These are phyloP conservation scores for Yamadazyma friedrichii DNA, from an alignment of 1,139 yeast genomes.

Conservation along the genomic window DNA sequence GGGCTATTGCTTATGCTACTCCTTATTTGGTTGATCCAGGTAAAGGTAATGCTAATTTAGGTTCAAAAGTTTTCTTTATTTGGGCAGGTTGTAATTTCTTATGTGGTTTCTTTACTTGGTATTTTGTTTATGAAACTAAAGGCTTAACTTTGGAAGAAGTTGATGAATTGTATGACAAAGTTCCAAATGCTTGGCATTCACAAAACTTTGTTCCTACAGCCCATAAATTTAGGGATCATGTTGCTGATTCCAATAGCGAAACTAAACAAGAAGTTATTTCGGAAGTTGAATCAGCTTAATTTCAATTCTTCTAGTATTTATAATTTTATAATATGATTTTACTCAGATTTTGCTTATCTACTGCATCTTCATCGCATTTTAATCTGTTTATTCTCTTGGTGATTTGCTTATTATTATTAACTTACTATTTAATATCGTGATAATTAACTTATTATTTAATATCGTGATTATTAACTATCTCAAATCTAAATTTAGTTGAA, in stretches of 20 bases:
- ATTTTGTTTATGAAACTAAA: constrained; percentile 26
- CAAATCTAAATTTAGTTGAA: too few species aligned
- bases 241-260: constrained; percentile 1
- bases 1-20: constrained; percentile 65
- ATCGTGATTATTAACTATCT: too few species aligned
- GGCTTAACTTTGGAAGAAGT: constrained; percentile 26
- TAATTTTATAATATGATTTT: too few species aligned
- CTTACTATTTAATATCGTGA: too few species aligned
- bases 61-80: constrained; percentile 66
- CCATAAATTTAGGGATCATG: constrained; percentile 29
- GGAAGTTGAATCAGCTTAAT: constrained; percentile 8
- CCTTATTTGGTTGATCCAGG: constrained; percentile 65
- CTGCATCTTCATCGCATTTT: too few species aligned
- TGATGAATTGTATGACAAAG: constrained; percentile 40
- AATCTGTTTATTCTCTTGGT: too few species aligned
- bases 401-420: too few species aligned
- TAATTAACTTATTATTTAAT: too few species aligned
- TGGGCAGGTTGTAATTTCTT: constrained; percentile 52
- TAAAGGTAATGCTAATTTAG: constrained; percentile 59
- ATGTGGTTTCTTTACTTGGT: constrained; percentile 46
- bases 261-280: constrained; percentile 7
- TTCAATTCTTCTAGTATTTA: too few species aligned
- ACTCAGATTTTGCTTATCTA: too few species aligned
- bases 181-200: constrained; percentile 35
- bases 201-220: constrained; percentile 26